Conservation (phyloP, 345 rosid genomes). For the Eucalyptus pauciflora region DNA sequence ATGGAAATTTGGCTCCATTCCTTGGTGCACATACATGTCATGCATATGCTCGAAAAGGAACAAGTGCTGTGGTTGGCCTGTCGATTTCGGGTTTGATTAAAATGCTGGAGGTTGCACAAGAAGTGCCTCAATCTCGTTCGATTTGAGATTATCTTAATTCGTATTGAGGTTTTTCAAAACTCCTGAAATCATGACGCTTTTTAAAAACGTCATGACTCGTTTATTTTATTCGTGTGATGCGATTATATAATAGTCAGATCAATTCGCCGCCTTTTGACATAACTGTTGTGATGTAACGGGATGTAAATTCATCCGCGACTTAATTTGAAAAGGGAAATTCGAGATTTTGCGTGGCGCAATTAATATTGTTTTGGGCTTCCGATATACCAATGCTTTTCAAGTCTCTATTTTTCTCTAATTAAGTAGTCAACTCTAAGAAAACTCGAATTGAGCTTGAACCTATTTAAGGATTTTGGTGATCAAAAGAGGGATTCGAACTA, state of each 20-base stretch:
- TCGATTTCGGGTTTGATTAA: background rate
- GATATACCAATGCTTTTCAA: background rate
- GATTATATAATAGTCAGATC: background rate
- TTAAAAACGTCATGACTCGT: background rate
- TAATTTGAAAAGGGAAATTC: background rate
- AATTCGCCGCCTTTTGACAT: background rate
- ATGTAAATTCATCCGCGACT: rapidly evolving
- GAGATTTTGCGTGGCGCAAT: rapidly evolving
- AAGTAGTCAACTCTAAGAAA: background rate
- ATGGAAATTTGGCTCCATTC: background rate
- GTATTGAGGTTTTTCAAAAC: background rate
- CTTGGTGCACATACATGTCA: background rate
- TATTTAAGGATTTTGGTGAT: background rate
- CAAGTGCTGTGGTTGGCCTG: background rate
- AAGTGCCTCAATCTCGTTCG: background rate
- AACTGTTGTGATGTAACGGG: rapidly evolving
- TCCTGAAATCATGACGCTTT: rapidly evolving
- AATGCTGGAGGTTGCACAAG: background rate
- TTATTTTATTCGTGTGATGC: rapidly evolving
- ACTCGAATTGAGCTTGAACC: background rate
- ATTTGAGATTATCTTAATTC: background rate
- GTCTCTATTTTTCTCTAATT: background rate
- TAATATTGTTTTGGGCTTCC: background rate
- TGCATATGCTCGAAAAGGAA: background rate
- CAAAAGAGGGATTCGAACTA: background rate